Evolutionary conservation across 225 moss, liverwort and hornwort species (phyloP), one percentile per base, ranked within the genome.

Genomic region (Takakia lepidozioides): DNA sequence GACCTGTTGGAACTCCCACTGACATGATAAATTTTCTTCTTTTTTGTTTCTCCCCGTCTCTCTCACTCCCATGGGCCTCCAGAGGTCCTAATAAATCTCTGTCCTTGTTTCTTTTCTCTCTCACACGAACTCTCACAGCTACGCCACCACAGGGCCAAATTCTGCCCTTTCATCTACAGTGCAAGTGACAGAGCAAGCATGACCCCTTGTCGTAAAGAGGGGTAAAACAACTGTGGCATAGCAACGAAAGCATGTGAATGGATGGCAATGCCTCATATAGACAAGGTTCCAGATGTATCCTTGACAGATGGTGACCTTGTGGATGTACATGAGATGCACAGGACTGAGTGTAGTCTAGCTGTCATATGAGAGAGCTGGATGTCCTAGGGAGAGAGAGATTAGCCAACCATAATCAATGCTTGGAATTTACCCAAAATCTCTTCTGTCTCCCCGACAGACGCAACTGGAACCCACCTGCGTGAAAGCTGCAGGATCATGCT

Each of bases 401-500:
- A 66, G 14, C 4, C 3, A 41, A 17, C 14, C 4, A n/a, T n/a
- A n/a, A n/a, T n/a, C n/a, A n/a, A n/a, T n/a, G n/a, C n/a, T n/a
- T n/a, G n/a, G n/a, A n/a, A n/a, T n/a, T n/a, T n/a, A n/a, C n/a
- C n/a, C n/a, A n/a, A n/a, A n/a, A n/a, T n/a, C n/a, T n/a, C n/a
- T n/a, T n/a, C n/a, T n/a, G n/a, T n/a, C n/a, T n/a, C 20, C 17
- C 7, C 8, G 43, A 9, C 6, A 14, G 9, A 44, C n/a, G 5
- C 17, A 14, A 51, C 29, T 8, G 4, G 25, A 13, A 21, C 39
- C 35, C 36, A 88, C 93, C 93, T 93, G 93, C 19, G 93, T 93
- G 65, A 89, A 93, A 29, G 93, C 93, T 25, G 19, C 29, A 20
- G 88, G 76, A 60, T 93, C 88, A 57, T 93, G 93, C 50, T 73